phyloP scores from a whole-genome alignment of 2,329 filamentous ascomycete genomes.

The Diaporthe vaccinii region DNA sequence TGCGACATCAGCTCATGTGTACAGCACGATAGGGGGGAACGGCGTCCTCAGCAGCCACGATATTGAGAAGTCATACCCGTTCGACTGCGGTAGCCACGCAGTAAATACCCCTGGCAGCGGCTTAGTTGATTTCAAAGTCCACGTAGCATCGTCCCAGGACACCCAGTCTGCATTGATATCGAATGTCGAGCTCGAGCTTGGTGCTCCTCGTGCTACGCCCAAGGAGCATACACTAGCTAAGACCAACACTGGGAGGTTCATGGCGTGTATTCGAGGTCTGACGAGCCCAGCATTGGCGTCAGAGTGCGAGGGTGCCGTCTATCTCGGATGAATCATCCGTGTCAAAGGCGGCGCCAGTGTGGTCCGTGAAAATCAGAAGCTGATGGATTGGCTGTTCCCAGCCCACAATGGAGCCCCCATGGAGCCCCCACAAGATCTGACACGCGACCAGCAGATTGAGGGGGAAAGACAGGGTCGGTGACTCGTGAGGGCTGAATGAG shows the following conservation, averaged over 20 bases:
- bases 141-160: conserved; percentile 38
- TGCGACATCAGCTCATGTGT: conserved; percentile 7
- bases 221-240: conserved; percentile 19
- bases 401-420: conserved; percentile 1
- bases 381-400: not conserved
- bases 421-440: not conserved
- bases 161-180: conserved; percentile 39
- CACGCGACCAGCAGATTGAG: conserved; percentile 19
- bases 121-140: conserved; percentile 39
- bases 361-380: conserved; percentile 1
- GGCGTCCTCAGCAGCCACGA: conserved; percentile 8
- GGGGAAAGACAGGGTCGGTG: conserved; percentile 19
- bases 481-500: conserved; percentile 15
- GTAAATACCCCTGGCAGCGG: conserved; percentile 39
- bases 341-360: conserved; percentile 10
- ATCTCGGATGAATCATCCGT: not conserved
- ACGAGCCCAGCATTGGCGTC: not conserved
- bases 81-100: conserved; percentile 38
- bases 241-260: conserved; percentile 22
- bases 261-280: conserved; percentile 6
- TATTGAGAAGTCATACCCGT: conserved; percentile 32
- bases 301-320: conserved; percentile 1
- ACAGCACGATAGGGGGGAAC: conserved; percentile 4
- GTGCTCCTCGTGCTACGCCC: conserved; percentile 23
- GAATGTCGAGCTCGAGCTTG: conserved; percentile 31